Evolutionary conservation across 371 early-diverging fungal species (phyloP).

Genomic region (Circinella umbellata): DNA sequence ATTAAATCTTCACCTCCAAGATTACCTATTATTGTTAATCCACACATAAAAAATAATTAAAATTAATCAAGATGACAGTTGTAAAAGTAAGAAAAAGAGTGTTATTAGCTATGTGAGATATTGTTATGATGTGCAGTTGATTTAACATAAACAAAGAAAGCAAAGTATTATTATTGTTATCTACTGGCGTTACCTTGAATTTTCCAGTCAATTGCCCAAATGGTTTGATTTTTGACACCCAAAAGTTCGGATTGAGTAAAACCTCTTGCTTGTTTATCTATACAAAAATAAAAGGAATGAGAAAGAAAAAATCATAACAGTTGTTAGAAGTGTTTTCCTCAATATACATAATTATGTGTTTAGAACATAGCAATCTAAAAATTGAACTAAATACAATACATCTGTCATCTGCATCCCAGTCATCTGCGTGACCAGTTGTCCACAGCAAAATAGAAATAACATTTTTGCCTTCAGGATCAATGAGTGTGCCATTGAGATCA

Average conservation of each 20-base stretch:
- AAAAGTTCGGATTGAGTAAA: constrained; percentile 19
- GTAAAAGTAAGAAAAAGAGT: no score
- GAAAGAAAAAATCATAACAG: no score
- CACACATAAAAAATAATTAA: no score
- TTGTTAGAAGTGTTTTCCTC: no score
- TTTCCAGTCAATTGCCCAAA: constrained; percentile 21
- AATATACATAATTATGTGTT: no score
- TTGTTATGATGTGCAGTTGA: no score
- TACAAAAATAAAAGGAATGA: no score
- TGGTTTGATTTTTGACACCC: constrained; percentile 11
- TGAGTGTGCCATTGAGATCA: constrained; percentile 13
- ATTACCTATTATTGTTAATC: constrained; percentile 8
- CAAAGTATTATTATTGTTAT: not conserved
- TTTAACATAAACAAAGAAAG: no score
- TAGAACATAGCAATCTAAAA: no score
- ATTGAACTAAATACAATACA: not conserved
- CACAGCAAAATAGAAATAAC: constrained; percentile 24
- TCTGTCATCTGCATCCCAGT: constrained; percentile 14
- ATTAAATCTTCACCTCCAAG: constrained; percentile 31
- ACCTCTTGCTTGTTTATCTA: constrained; percentile 19
- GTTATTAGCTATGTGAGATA: no score
- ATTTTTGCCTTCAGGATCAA: constrained; percentile 20
- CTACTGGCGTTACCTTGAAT: constrained; percentile 14
- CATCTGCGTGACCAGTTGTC: constrained; percentile 31
- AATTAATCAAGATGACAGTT: no score